phyloP scores from a whole-genome alignment of 140 eudicot genomes.

The Cichorium intybus region DNA sequence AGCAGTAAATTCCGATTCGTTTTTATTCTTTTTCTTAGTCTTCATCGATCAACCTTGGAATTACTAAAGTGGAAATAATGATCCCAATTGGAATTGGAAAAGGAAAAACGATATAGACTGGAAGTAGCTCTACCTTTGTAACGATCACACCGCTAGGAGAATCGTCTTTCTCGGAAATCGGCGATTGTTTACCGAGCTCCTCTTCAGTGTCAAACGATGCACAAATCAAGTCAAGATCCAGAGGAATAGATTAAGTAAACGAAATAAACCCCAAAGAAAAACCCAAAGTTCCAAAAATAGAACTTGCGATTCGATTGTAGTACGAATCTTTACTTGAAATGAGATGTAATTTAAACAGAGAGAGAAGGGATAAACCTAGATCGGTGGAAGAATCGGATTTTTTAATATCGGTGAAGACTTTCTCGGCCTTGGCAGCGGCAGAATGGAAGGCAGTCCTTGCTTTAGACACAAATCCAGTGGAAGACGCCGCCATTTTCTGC shows the following conservation, averaged over 20 bases:
- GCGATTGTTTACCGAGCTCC: conserved; percentile 39
- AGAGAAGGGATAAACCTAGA: conserved; percentile 42
- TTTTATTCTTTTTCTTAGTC: background rate
- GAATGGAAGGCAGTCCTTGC: conserved; percentile 93
- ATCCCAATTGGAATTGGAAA: conserved; percentile 3
- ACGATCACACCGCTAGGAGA: conserved; percentile 32
- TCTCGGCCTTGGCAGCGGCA: conserved; percentile 97
- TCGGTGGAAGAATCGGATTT: conserved; percentile 67
- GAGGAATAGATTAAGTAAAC: background rate
- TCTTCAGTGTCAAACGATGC: conserved; percentile 20
- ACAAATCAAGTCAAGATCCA: conserved; percentile 15
- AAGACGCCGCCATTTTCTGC: conserved; percentile 72
- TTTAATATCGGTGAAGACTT: conserved; percentile 78
- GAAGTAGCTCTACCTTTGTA: conserved; percentile 45
- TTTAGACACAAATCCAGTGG: conserved; percentile 66
- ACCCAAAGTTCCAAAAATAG: conserved; percentile 12
- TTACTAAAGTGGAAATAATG: conserved; percentile 2
- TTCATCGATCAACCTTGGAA: conserved; percentile 12
- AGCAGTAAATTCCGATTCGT: background rate
- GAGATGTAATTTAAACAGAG: background rate
- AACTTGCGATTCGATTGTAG: conserved; percentile 1
- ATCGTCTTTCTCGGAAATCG: conserved; percentile 34
- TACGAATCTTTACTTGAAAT: background rate
- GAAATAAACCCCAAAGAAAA: background rate
- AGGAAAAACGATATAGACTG: background rate